These are phyloP conservation scores for Eremochloa ophiuroides DNA, from an alignment of 176 grass and related monocot genomes.

Conservation along the genomic window DNA sequence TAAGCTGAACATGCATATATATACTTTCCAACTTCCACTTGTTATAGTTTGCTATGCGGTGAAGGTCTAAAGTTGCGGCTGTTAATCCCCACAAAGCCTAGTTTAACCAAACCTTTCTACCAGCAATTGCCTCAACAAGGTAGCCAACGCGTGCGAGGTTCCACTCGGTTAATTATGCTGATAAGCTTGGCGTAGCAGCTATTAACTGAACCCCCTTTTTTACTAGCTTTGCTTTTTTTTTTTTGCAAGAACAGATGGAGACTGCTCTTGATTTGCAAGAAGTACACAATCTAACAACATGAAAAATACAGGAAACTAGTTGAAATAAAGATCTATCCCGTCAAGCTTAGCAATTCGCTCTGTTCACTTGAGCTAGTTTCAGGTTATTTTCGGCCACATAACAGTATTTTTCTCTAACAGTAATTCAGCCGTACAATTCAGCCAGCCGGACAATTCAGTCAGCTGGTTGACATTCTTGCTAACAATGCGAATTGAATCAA, in stretches of 20 bases:
- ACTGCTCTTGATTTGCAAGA: not conserved
- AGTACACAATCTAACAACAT: not conserved
- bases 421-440: too few species aligned
- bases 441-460: too few species aligned
- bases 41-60: conserved; percentile 6
- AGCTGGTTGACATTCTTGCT: not conserved
- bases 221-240: not conserved
- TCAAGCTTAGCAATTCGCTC: not conserved
- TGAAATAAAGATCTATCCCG: not conserved
- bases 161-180: conserved; percentile 5
- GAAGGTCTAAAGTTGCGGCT: conserved; percentile 63
- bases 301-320: not conserved
- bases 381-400: too few species aligned
- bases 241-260: not conserved
- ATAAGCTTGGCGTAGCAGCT: conserved; percentile 9
- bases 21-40: not conserved
- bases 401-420: too few species aligned
- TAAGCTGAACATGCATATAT: too few species aligned
- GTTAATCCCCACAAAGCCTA: conserved; percentile 33
- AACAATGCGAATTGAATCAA: not conserved
- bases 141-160: not conserved
- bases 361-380: too few species aligned
- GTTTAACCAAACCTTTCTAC: conserved; percentile 22
- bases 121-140: not conserved
- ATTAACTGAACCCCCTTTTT: too few species aligned